Evolutionary conservation across 2,329 filamentous ascomycete species (phyloP), one percentile per base, ranked within the genome.

Genomic region (Alternaria arborescens): DNA sequence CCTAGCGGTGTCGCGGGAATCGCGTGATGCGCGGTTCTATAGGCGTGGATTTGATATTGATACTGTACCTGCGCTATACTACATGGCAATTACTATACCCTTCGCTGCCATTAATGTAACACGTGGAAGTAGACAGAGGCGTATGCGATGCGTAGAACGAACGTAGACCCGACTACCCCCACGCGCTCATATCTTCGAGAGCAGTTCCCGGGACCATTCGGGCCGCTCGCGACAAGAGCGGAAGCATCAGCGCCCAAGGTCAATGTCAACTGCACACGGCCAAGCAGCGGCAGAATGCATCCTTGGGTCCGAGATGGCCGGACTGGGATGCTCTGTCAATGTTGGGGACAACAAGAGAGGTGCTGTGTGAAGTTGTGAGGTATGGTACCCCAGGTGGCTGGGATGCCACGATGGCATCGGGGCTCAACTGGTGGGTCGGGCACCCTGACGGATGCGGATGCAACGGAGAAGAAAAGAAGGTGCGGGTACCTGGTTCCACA

Each of bases 321-420:
- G 87, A 62, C 57, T 65, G 6, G 79, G 81, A 40, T 76, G 72
- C 11, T 67, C 58, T 0, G 80, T 88, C 3, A 84, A 87, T 61
- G 46, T 34, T 50, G 44, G 53, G 24, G 18, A 38, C n/a, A 44
- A 34, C 44, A 44, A 54, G 38, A 26, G 30, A 44, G 16, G 16
- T 50, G 34, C 50, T 38, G 50, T 41, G 11, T 26, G 50, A 41
- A 16, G 18, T 12, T 44, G 30, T 44, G 34, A 52, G 36, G 22
- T 43, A 44, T 47, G 47, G 61, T 40, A 38, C 14, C 26, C 40
- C 26, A 44, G 24, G 16, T 32, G 26, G 28, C 43, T 47, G 43
- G 43, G 43, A 42, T 42, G 40, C 3, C 20, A 42, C 22, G 40
- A 42, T 8, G 20, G 20, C 40, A 42, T 42, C 16, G 46, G 46